Conservation (phyloP, 2,329 filamentous ascomycete species). For the Alternaria novae-zelandiae region DNA sequence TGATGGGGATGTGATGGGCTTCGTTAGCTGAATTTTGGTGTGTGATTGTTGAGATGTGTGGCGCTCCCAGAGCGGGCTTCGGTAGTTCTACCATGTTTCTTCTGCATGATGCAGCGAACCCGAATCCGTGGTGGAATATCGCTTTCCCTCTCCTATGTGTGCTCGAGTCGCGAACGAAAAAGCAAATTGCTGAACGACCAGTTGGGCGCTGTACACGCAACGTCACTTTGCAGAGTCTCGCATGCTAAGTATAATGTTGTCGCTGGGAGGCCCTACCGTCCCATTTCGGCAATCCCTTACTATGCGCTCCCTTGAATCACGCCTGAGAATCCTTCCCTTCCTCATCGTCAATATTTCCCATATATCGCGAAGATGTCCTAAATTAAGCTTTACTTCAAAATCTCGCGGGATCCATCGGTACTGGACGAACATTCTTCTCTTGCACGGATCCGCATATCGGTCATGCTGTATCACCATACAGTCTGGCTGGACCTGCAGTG, state of each 20-base stretch:
- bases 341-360: background rate
- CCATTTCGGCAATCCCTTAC: background rate
- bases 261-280: background rate
- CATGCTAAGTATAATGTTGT: background rate
- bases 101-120: background rate
- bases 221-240: background rate
- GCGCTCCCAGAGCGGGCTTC: constrained; percentile 16
- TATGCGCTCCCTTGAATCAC: background rate
- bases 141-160: background rate
- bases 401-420: background rate
- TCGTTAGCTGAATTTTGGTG: constrained; percentile 17
- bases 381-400: background rate
- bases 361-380: background rate
- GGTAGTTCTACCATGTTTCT: constrained; percentile 7
- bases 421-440: background rate
- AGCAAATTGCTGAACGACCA: background rate
- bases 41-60: constrained; percentile 32
- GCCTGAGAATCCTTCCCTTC: background rate
- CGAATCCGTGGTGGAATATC: background rate
- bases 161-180: background rate
- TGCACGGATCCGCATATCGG: background rate
- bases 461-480: background rate
- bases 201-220: background rate
- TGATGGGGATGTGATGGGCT: constrained; percentile 14
- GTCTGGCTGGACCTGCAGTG: background rate